phyloP scores from a whole-genome alignment of 352 stramenopile species.

The Phytopythium chamaehyphon region DNA sequence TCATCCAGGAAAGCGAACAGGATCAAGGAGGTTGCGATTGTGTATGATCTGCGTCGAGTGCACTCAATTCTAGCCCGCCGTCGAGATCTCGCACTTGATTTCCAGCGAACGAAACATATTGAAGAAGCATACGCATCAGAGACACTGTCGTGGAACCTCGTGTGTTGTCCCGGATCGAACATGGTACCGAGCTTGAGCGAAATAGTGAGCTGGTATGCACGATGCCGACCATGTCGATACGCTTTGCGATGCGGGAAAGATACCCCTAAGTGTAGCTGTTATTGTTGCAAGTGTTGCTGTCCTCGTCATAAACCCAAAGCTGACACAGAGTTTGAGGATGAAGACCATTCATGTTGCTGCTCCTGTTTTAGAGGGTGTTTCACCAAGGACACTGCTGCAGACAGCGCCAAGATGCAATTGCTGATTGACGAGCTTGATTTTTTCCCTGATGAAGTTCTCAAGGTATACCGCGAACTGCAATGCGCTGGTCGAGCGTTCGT shows the following conservation, averaged over 20 bases:
- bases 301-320: constrained; percentile 11
- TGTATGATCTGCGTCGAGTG: constrained; percentile 57
- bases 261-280: constrained; percentile 27
- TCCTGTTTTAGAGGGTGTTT: constrained; percentile 12
- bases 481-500: constrained; percentile 72
- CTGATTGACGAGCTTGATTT: constrained; percentile 70
- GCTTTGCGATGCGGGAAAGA: constrained; percentile 33
- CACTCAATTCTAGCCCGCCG: constrained; percentile 55
- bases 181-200: constrained; percentile 39
- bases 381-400: constrained; percentile 9
- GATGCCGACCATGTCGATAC: constrained; percentile 61
- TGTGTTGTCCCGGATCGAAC: constrained; percentile 60
- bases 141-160: constrained; percentile 58
- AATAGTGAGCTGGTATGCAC: constrained; percentile 35
- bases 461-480: constrained; percentile 48
- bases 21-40: constrained; percentile 59
- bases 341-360: not conserved
- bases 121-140: constrained; percentile 50
- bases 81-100: constrained; percentile 32
- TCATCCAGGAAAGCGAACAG: constrained; percentile 19
- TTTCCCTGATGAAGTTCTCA: constrained; percentile 59
- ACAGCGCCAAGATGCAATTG: constrained; percentile 18
- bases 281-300: constrained; percentile 41
- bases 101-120: constrained; percentile 52
- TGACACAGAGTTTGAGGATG: not conserved